Evolutionary conservation across 805 yeast species (phyloP), one percentile per base, ranked within the genome.

Genomic region (Lipomyces spencermartinsiae): DNA sequence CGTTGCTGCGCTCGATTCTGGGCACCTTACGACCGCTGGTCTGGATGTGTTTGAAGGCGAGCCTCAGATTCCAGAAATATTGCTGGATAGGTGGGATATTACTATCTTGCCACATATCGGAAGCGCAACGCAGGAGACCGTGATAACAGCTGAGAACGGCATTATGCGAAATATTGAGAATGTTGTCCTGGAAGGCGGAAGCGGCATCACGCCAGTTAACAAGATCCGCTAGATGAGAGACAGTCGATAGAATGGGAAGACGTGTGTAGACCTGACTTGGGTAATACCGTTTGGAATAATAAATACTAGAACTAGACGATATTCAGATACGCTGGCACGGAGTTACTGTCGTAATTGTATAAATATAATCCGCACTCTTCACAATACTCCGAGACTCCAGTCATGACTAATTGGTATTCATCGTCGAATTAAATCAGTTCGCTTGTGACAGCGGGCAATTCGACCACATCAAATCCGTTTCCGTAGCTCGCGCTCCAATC

Each of bases 41-140:
- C 77, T 86, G 3, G 90, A 87, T 69, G 90, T 87, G 19, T 87
- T 82, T 73, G 89, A 86, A 75, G 59, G 75, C 62, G 90, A 87
- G 79, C 90, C 90, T 7, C 74, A 81, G 69, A 82, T 85, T 43
- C 78, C 84, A 46, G 81, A 81, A 46, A 85, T 83, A 59, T 79
- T 87, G 67, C 73, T 82, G 49, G 77, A 75, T 22, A 77, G 84
- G 74, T 83, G 83, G 31, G 81, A 83, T 64, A 83, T 83, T 29
- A 79, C 85, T 33, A 79, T 87, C 63, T 80, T 85, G 73, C 90
- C 90, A 14, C 90, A 87, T 73, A 84, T 84, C 80, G 83, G 83
- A 31, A 79, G 82, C 33, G 78, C 77, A 63, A 74, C 82, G 8
- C 65, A 60, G 2, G 80, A 83, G 59, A 74, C 81, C 6, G 63